A percentile compares a stretch with the other conserved stretches of the same genome.
These are phyloP conservation scores for Euphorbia lathyris DNA, from an alignment of 345 rosid species.

Conservation along the genomic window DNA sequence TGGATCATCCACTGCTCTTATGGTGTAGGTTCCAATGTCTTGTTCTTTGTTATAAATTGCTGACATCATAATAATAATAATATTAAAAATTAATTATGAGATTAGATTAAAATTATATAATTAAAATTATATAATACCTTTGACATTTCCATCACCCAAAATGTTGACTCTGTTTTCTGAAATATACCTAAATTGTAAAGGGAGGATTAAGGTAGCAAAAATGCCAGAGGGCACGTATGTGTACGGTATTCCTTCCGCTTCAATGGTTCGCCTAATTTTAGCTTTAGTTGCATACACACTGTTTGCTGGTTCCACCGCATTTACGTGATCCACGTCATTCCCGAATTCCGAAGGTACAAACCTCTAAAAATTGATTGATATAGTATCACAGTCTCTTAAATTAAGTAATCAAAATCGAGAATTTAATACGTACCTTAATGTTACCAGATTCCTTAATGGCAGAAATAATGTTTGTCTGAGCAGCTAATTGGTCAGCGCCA, in stretches of 20 bases:
- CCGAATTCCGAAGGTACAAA: slow-evolving; percentile 34
- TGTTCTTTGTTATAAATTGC: slow-evolving; percentile 21
- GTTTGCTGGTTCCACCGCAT: slow-evolving; percentile 31
- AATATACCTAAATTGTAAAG: background rate
- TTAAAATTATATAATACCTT: slow-evolving; percentile 21
- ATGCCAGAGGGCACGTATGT: slow-evolving; percentile 20
- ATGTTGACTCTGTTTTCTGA: slow-evolving; percentile 20
- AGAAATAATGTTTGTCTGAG: slow-evolving; percentile 43
- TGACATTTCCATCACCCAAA: slow-evolving; percentile 29
- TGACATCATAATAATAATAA: background rate
- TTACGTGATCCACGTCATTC: slow-evolving; percentile 25
- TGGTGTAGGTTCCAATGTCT: slow-evolving; percentile 28
- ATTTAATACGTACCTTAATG: slow-evolving; percentile 31
- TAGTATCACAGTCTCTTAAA: too few relatives aligned
- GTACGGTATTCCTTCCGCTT: slow-evolving; percentile 30
- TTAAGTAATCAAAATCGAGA: too few relatives aligned
- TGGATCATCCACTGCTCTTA: slow-evolving; percentile 35
- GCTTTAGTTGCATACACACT: slow-evolving; percentile 19
- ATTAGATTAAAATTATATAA: too few relatives aligned
- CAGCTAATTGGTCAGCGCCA: slow-evolving; percentile 29
- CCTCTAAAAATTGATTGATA: slow-evolving; percentile 11
- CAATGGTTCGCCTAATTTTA: slow-evolving; percentile 19
- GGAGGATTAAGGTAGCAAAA: slow-evolving; percentile 18
- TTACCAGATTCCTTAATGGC: slow-evolving; percentile 56
- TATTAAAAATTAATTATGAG: too few relatives aligned